Conservation (phyloP, 805 yeast species). For the Maudiozyma saulgeensis region DNA sequence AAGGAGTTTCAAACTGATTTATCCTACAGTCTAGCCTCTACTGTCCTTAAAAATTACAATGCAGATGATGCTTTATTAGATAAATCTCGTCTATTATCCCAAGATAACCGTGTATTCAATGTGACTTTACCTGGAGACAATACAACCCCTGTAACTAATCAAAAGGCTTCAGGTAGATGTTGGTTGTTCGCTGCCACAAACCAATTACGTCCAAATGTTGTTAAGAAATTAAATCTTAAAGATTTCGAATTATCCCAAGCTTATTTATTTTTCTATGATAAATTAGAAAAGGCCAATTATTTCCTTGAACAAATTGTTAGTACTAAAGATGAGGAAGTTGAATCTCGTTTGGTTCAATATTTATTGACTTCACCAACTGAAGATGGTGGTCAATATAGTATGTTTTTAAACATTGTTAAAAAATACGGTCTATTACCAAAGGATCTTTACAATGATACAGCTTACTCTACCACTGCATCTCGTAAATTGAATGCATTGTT, state of each 20-base stretch:
- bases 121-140: slow-evolving; percentile 29
- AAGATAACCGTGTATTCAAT: slow-evolving; percentile 25
- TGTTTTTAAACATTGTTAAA: slow-evolving; percentile 66
- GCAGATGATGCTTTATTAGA: slow-evolving; percentile 29
- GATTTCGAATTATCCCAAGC: slow-evolving; percentile 70
- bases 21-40: slow-evolving; percentile 27
- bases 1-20: slow-evolving; percentile 21
- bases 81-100: slow-evolving; percentile 15
- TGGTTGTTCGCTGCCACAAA: slow-evolving; percentile 85
- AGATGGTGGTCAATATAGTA: slow-evolving; percentile 86
- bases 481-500: slow-evolving; percentile 48
- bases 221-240: slow-evolving; percentile 52
- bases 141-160: slow-evolving; percentile 57
- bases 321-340: slow-evolving; percentile 56
- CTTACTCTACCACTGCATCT: slow-evolving; percentile 44
- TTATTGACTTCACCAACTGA: slow-evolving; percentile 55
- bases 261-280: slow-evolving; percentile 75
- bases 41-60: slow-evolving; percentile 28
- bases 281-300: slow-evolving; percentile 74
- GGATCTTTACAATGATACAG: slow-evolving; percentile 60
- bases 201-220: slow-evolving; percentile 53
- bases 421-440: slow-evolving; percentile 80
- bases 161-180: slow-evolving; percentile 70
- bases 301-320: slow-evolving; percentile 69
- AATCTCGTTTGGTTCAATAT: slow-evolving; percentile 60